These are phyloP conservation scores for Dendrobium huoshanense DNA, from an alignment of 106 monocot species.

Conservation along the genomic window DNA sequence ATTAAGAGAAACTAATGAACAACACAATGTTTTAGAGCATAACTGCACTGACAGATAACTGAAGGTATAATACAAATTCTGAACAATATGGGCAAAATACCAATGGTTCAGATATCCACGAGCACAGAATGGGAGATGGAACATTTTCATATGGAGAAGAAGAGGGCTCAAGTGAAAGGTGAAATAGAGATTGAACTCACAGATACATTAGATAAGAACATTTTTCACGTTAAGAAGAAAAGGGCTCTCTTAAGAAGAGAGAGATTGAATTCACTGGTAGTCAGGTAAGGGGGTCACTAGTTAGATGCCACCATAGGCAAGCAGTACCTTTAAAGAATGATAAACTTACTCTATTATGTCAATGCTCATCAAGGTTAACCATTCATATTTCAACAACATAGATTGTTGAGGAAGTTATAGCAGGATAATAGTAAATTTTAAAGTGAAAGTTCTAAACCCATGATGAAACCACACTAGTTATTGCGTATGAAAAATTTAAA, in stretches of 20 bases:
- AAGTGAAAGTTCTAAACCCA: not conserved
- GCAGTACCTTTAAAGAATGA: not conserved
- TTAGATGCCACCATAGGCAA: not conserved
- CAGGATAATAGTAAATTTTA: not conserved
- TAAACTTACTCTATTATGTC: not conserved
- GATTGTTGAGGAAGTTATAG: not conserved
- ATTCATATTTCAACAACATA: not conserved
- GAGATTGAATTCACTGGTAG: not conserved
- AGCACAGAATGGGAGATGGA: not conserved
- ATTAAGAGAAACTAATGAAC: not conserved
- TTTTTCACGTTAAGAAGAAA: not conserved
- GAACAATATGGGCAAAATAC: not conserved
- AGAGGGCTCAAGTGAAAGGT: not conserved
- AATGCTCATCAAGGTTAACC: not conserved
- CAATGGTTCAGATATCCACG: not conserved
- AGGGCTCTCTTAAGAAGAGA: not conserved
- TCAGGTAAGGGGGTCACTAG: not conserved
- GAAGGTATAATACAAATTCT: not conserved
- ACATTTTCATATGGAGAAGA: not conserved
- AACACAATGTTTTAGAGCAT: not conserved
- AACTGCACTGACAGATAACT: not conserved
- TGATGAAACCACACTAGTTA: not conserved
- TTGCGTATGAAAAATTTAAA: not conserved
- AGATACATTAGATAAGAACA: not conserved
- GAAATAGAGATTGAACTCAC: not conserved